A percentile compares a stretch with the other conserved stretches of the same genome.
phyloP scores from a whole-genome alignment of 164 flowering plant species.

The Echeveria elegans region DNA sequence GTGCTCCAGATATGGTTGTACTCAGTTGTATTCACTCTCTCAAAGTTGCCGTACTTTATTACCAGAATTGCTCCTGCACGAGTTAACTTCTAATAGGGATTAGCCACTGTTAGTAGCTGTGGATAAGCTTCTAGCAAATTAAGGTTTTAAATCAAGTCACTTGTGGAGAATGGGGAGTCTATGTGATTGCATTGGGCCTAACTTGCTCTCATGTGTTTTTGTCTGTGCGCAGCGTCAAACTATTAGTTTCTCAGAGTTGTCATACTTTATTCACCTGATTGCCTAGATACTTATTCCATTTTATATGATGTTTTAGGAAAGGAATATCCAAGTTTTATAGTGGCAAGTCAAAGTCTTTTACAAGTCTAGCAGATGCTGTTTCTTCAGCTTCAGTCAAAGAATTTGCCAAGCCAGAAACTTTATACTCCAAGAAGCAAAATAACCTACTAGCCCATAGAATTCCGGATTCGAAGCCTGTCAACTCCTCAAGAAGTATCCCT shows the following conservation, averaged over 20 bases:
- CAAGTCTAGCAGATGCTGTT: slow-evolving; percentile 11
- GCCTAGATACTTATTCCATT: not conserved
- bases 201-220: not conserved
- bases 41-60: too few species aligned
- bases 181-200: not conserved
- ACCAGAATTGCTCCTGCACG: too few species aligned
- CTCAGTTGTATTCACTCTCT: too few species aligned
- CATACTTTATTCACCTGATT: not conserved
- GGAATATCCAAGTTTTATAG: slow-evolving; percentile 12
- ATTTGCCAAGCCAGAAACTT: slow-evolving; percentile 8
- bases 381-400: slow-evolving; percentile 12
- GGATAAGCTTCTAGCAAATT: not conserved
- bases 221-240: not conserved
- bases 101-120: not conserved
- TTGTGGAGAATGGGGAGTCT: not conserved
- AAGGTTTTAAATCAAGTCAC: too few species aligned
- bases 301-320: not conserved
- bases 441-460: slow-evolving; percentile 4
- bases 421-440: slow-evolving; percentile 4
- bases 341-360: slow-evolving; percentile 13
- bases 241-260: not conserved
- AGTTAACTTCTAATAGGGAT: too few species aligned
- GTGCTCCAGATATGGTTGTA: too few species aligned
- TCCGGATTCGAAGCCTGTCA: not conserved
- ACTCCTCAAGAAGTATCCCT: not conserved